phyloP scores from a whole-genome alignment of 1,284 basidiomycete genomes.

The Cryptococcus maquisensis region DNA sequence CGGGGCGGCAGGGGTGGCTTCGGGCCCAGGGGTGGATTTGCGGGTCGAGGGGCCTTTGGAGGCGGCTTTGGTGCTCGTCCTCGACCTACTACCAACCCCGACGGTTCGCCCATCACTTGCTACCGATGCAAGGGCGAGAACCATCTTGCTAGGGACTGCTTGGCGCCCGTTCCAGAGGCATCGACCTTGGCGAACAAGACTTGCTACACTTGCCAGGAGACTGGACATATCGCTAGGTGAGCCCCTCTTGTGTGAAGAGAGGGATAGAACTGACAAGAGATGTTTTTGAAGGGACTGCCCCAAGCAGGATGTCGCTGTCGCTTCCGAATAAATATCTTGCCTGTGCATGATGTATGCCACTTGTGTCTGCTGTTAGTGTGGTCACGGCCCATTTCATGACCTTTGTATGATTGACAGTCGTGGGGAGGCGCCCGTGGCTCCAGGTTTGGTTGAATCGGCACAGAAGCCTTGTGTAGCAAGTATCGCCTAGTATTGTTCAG shows the following conservation, averaged over 20 bases:
- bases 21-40: conserved; percentile 20
- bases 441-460: too few relatives aligned
- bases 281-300: conserved; percentile 12
- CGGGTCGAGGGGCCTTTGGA: conserved; percentile 25
- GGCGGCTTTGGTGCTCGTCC: conserved; percentile 19
- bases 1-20: too few relatives aligned
- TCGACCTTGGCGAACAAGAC: conserved; percentile 37
- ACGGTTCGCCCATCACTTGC: conserved; percentile 48
- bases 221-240: conserved; percentile 44
- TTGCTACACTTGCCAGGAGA: conserved; percentile 49
- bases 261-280: not conserved
- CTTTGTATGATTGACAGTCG: too few relatives aligned
- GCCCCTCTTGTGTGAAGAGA: not conserved
- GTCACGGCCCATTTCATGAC: too few relatives aligned
- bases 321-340: conserved; percentile 8
- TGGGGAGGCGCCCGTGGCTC: too few relatives aligned
- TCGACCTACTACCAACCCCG: conserved; percentile 27
- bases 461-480: too few relatives aligned
- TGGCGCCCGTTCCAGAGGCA: conserved; percentile 43
- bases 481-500: too few relatives aligned
- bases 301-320: conserved; percentile 14
- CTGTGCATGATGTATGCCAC: not conserved
- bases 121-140: conserved; percentile 49
- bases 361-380: too few relatives aligned
- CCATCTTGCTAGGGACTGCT: conserved; percentile 48